phyloP scores from a whole-genome alignment of 805 yeast genomes.

The Schizosaccharomyces cryophilus region DNA sequence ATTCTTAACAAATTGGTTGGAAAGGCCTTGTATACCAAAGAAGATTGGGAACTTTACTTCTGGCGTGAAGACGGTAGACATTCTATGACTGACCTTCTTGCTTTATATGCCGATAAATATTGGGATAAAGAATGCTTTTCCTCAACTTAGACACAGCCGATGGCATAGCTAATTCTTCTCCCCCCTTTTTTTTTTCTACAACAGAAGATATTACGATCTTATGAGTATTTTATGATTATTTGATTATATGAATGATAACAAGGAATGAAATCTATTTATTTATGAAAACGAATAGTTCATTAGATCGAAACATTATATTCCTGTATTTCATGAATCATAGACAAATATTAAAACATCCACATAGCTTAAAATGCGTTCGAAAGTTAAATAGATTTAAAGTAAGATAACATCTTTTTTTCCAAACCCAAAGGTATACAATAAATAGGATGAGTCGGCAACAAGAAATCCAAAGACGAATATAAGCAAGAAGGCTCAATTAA shows the following conservation, averaged over 20 bases:
- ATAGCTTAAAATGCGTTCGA: neutral
- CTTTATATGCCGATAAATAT: neutral
- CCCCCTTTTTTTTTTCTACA: no score
- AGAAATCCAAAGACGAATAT: neutral
- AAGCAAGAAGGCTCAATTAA: neutral
- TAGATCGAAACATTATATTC: no score
- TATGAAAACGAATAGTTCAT: no score
- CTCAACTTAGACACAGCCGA: neutral
- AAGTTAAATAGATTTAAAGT: neutral
- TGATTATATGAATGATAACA: no score
- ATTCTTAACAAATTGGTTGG: neutral
- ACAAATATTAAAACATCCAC: neutral
- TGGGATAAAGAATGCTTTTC: neutral
- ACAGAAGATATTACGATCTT: no score
- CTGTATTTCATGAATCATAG: neutral
- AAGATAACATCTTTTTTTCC: neutral
- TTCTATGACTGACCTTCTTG: neutral
- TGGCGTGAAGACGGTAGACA: neutral
- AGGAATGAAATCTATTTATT: no score
- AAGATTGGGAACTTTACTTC: neutral
- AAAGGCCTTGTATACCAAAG: neutral
- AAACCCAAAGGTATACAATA: neutral
- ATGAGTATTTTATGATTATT: no score
- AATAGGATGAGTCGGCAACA: neutral
- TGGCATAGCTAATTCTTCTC: no score